Percentiles rank a stretch among this genome's conserved stretches.
These are phyloP conservation scores for Bisporella sp. DNA, from an alignment of 2,329 filamentous ascomycete genomes.

Conservation along the genomic window DNA sequence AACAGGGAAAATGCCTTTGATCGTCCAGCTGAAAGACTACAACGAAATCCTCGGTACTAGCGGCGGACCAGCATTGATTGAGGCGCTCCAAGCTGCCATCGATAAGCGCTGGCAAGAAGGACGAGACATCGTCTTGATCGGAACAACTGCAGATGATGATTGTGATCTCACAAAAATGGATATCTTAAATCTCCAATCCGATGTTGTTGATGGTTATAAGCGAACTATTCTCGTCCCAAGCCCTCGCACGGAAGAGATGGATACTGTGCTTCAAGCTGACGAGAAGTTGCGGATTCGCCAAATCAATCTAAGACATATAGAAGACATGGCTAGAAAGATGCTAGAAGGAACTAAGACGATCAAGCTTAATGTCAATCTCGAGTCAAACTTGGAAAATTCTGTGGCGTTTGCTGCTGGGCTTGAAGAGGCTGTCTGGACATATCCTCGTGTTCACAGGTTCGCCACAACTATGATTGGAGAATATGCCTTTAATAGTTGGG, in stretches of 20 bases:
- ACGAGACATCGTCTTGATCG: slow-evolving; percentile 67
- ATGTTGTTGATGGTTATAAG: slow-evolving; percentile 39
- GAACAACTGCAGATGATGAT: slow-evolving; percentile 60
- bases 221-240: slow-evolving; percentile 49
- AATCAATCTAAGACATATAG: slow-evolving; percentile 59
- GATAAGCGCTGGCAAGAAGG: slow-evolving; percentile 67
- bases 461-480: slow-evolving; percentile 38
- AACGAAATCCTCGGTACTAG: slow-evolving; percentile 65
- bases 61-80: slow-evolving; percentile 63
- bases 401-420: slow-evolving; percentile 30
- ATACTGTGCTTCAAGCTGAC: slow-evolving; percentile 38
- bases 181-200: slow-evolving; percentile 36
- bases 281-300: slow-evolving; percentile 39
- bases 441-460: slow-evolving; percentile 54
- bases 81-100: slow-evolving; percentile 62
- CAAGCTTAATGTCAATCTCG: slow-evolving; percentile 15
- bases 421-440: slow-evolving; percentile 48
- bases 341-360: slow-evolving; percentile 16
- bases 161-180: slow-evolving; percentile 33
- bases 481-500: slow-evolving; percentile 26
- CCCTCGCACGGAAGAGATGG: slow-evolving; percentile 30
- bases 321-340: slow-evolving; percentile 46
- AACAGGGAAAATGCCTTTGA: slow-evolving; percentile 37
- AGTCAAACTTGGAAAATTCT: slow-evolving; percentile 19
- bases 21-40: slow-evolving; percentile 77